A percentile compares a stretch with the other conserved stretches of the same genome.
Conservation (phyloP, 768 basidiomycete species). For the Leucosporidium creatinivorum region DNA sequence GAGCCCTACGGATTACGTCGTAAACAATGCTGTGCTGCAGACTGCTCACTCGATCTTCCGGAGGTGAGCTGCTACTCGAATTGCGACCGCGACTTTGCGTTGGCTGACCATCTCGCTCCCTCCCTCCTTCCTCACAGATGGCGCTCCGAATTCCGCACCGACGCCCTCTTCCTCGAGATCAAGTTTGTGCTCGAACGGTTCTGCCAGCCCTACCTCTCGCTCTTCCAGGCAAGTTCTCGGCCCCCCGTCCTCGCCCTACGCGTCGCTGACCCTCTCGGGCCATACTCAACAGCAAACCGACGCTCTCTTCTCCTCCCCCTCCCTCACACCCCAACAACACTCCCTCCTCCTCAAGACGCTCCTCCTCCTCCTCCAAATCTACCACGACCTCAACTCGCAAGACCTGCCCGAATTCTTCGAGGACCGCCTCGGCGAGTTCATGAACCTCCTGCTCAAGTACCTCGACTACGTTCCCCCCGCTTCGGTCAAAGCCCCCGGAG, state of each 20-base stretch:
- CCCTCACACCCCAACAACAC: slow-evolving; percentile 38
- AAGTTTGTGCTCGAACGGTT: slow-evolving; percentile 81
- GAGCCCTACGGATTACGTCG: slow-evolving; percentile 67
- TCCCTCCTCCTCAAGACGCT: slow-evolving; percentile 61
- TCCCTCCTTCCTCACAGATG: slow-evolving; percentile 56
- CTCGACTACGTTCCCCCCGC: slow-evolving; percentile 62
- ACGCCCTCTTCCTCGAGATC: slow-evolving; percentile 80
- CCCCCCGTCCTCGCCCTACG: background rate
- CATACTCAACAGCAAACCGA: slow-evolving; percentile 42
- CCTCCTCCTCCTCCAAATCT: slow-evolving; percentile 74
- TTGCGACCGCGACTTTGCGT: background rate
- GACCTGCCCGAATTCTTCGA: slow-evolving; percentile 92
- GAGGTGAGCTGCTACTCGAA: slow-evolving; percentile 35
- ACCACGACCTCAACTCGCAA: slow-evolving; percentile 88
- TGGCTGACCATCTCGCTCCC: background rate
- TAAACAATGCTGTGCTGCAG: slow-evolving; percentile 83
- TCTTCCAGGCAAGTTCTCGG: slow-evolving; percentile 55
- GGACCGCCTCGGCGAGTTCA: slow-evolving; percentile 75
- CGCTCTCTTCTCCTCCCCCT: slow-evolving; percentile 42
- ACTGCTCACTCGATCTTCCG: slow-evolving; percentile 93
- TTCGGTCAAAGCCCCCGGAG: slow-evolving; percentile 49
- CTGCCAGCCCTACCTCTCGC: slow-evolving; percentile 69
- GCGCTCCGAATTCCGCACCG: slow-evolving; percentile 81
- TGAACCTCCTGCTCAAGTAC: slow-evolving; percentile 74
- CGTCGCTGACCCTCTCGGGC: background rate